Evolutionary conservation across 768 basidiomycete genomes (phyloP).

Genomic region (Leccinum broughii): DNA sequence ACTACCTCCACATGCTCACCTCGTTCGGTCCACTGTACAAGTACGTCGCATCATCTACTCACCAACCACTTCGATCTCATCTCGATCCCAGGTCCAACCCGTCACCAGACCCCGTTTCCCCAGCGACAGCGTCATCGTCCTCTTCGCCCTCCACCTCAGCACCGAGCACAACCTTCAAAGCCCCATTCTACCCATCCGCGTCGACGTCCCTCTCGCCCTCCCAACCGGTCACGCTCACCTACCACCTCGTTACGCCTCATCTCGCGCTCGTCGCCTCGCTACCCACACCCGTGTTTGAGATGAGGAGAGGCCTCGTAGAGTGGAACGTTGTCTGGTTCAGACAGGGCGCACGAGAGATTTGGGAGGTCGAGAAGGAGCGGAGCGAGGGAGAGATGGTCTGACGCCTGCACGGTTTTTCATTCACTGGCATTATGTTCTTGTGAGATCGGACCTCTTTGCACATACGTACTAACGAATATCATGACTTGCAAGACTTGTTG

Average conservation of each 20-base stretch:
- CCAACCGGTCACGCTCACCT: conserved; percentile 71
- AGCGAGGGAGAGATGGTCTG: conserved; percentile 23
- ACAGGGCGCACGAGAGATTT: conserved; percentile 81
- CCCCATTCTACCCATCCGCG: conserved; percentile 68
- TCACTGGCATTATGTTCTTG: not conserved
- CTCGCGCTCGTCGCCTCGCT: conserved; percentile 72
- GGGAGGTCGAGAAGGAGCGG: conserved; percentile 66
- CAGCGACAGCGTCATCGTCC: not conserved
- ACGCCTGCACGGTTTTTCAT: not conserved
- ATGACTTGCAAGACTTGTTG: not conserved
- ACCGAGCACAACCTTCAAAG: conserved; percentile 32
- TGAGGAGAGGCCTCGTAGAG: conserved; percentile 73
- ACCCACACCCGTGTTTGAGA: conserved; percentile 71
- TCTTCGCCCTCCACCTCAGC: not conserved
- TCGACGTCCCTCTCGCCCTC: conserved; percentile 61
- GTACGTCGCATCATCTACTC: conserved; percentile 40
- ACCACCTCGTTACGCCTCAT: conserved; percentile 75
- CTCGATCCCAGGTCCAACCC: conserved; percentile 23
- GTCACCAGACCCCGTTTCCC: conserved; percentile 3
- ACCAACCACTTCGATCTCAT: not conserved
- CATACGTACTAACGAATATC: conserved; percentile 1
- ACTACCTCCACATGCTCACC: conserved; percentile 85
- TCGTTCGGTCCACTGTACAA: conserved; percentile 85
- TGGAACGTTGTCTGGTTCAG: conserved; percentile 87
- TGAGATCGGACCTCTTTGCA: not conserved